phyloP scores from a whole-genome alignment of 1,139 yeast species.

The Scheffersomyces insectosa region DNA sequence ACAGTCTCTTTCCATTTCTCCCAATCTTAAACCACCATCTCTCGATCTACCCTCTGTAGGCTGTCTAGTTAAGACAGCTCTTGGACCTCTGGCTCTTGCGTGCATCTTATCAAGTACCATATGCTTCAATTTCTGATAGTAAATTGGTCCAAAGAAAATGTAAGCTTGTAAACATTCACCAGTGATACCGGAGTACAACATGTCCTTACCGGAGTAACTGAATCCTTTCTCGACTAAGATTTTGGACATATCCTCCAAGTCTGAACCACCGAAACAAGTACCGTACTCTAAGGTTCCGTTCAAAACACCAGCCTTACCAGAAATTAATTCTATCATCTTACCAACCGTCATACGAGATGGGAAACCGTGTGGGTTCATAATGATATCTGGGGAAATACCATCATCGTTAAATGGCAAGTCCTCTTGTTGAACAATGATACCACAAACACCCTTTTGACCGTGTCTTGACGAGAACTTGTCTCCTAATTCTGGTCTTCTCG shows the following conservation, averaged over 20 bases:
- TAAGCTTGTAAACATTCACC: constrained; percentile 98
- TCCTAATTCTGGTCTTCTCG: constrained; percentile 97
- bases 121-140: constrained; percentile 96
- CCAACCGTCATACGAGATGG: constrained; percentile 99
- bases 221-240: constrained; percentile 89
- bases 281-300: constrained; percentile 93
- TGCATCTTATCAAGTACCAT: constrained; percentile 99
- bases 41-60: constrained; percentile 99
- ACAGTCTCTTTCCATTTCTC: constrained; percentile 99
- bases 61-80: constrained; percentile 96
- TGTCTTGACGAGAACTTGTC: constrained; percentile 97
- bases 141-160: constrained; percentile 97
- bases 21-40: constrained; percentile 98
- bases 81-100: constrained; percentile 98
- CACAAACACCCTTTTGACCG: constrained; percentile 99
- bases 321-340: constrained; percentile 92
- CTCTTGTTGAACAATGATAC: constrained; percentile 93
- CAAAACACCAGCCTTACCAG: constrained; percentile 97
- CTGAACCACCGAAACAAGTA: constrained; percentile 97
- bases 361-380: constrained; percentile 99
- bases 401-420: constrained; percentile 93
- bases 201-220: constrained; percentile 94
- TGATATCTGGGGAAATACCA: constrained; percentile 91
- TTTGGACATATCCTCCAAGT: constrained; percentile 93
- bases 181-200: constrained; percentile 97